phyloP scores from a whole-genome alignment of 1,284 basidiomycete species.

The Phaffia rhodozyma region DNA sequence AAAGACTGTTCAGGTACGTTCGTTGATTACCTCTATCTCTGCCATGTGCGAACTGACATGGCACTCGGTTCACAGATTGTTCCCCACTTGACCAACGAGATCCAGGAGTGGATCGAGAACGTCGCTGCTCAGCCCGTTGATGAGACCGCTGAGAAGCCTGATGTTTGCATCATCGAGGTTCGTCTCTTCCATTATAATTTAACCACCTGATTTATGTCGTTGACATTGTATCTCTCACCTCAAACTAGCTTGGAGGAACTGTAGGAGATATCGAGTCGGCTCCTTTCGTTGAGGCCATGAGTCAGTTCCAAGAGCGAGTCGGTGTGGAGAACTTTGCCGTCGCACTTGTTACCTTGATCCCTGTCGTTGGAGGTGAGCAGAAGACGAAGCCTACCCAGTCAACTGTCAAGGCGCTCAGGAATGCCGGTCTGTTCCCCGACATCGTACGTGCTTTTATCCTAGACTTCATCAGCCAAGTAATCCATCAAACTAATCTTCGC shows the following conservation, averaged over 20 bases:
- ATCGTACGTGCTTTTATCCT: slow-evolving; percentile 45
- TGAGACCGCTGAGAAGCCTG: slow-evolving; percentile 82
- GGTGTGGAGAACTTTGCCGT: slow-evolving; percentile 95
- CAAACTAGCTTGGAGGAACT: slow-evolving; percentile 72
- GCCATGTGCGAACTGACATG: too few species aligned
- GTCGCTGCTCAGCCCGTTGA: slow-evolving; percentile 90
- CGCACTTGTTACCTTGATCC: slow-evolving; percentile 95
- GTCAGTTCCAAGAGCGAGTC: slow-evolving; percentile 98
- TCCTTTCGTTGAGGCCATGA: slow-evolving; percentile 96
- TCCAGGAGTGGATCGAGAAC: slow-evolving; percentile 97
- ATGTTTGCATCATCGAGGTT: slow-evolving; percentile 94
- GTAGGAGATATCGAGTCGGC: slow-evolving; percentile 94
- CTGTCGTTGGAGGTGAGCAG: slow-evolving; percentile 95
- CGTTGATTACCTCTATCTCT: not conserved
- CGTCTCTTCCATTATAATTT: slow-evolving; percentile 26
- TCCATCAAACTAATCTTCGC: not conserved
- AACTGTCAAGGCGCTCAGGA: slow-evolving; percentile 85
- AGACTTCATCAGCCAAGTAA: not conserved
- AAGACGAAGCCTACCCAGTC: slow-evolving; percentile 99
- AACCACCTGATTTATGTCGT: not conserved
- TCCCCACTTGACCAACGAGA: slow-evolving; percentile 90
- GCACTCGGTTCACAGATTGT: slow-evolving; percentile 55
- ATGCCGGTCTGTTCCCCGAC: slow-evolving; percentile 86
- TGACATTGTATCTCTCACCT: not conserved
- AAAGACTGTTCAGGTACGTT: slow-evolving; percentile 78